Conservation (phyloP, 768 basidiomycete species). For the Tylopilus subfusipes region DNA sequence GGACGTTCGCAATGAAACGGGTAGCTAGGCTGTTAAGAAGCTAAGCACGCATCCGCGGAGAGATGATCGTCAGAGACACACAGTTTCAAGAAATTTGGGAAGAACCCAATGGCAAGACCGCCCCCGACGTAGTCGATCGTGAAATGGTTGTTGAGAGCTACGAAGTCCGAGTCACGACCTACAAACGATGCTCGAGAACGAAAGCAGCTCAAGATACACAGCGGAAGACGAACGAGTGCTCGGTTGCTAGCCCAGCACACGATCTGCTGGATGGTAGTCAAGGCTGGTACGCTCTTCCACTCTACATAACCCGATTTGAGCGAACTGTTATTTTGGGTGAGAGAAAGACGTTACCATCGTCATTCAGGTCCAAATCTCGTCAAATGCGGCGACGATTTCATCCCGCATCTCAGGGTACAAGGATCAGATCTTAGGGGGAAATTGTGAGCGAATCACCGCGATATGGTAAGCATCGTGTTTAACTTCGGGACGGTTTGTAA, state of each 20-base stretch:
- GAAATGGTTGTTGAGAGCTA: not conserved
- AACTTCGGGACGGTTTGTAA: conserved; percentile 30
- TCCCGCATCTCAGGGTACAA: conserved; percentile 42
- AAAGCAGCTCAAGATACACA: conserved; percentile 30
- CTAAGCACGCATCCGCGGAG: too few species aligned
- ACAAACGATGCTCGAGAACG: not conserved
- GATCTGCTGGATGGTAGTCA: conserved; percentile 31
- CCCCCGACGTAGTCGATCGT: not conserved
- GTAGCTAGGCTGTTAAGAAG: not conserved
- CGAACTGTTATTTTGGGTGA: not conserved
- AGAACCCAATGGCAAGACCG: conserved; percentile 14
- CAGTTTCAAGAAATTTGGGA: conserved; percentile 26
- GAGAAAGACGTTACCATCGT: conserved; percentile 3
- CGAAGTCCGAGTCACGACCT: not conserved
- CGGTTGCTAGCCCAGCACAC: conserved; percentile 43
- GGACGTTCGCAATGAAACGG: conserved; percentile 7
- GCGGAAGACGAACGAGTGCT: conserved; percentile 44
- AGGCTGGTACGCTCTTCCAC: conserved; percentile 20
- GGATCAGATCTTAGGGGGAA: conserved; percentile 38
- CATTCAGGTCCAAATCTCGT: conserved; percentile 32
- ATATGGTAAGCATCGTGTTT: conserved; percentile 28
- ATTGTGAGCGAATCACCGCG: conserved; percentile 22
- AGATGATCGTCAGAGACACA: conserved; percentile 11
- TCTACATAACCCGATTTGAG: conserved; percentile 25
- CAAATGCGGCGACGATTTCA: conserved; percentile 42